Evolutionary conservation across 2,329 filamentous ascomycete genomes (phyloP).

Genomic region (Zymoseptoria crescenta): DNA sequence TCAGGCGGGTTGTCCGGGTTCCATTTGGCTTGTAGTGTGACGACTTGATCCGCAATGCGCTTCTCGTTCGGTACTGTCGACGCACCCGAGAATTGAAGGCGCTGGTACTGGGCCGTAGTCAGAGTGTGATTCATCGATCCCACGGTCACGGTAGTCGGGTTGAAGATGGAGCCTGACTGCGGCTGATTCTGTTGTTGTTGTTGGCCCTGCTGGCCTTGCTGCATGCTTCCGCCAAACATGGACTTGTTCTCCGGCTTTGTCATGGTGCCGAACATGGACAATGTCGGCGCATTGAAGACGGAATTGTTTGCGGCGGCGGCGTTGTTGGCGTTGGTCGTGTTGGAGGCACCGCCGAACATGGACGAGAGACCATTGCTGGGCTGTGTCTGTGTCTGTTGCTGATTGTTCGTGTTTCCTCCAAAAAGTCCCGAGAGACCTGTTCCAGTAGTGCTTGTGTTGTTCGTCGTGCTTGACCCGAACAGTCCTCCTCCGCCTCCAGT

Average conservation of each 20-base stretch:
- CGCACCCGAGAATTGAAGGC: conserved; percentile 17
- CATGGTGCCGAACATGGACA: conserved; percentile 13
- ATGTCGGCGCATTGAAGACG: background rate
- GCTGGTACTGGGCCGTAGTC: conserved; percentile 23
- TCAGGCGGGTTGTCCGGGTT: conserved; percentile 42
- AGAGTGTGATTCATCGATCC: conserved; percentile 16
- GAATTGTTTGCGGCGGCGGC: conserved; percentile 2
- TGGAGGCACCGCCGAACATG: background rate
- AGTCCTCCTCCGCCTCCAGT: conserved; percentile 1
- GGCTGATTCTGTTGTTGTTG: conserved; percentile 23
- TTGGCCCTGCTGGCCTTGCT: conserved; percentile 25
- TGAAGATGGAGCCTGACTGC: conserved; percentile 19
- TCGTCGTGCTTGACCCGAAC: conserved; percentile 4
- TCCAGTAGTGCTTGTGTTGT: conserved; percentile 5
- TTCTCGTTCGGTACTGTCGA: conserved; percentile 48
- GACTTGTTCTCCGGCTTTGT: conserved; percentile 4
- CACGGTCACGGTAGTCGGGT: conserved; percentile 15
- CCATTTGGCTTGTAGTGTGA: conserved; percentile 65
- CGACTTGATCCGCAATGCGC: conserved; percentile 66
- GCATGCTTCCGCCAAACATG: conserved; percentile 11
- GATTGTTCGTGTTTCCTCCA: conserved; percentile 1
- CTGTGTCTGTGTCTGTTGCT: conserved; percentile 1
- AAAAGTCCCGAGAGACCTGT: conserved; percentile 6
- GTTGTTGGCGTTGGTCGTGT: conserved; percentile 8
- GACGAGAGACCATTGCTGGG: background rate